These are phyloP conservation scores for Spiromastix sp. DNA, from an alignment of 2,329 filamentous ascomycete genomes.

Conservation along the genomic window DNA sequence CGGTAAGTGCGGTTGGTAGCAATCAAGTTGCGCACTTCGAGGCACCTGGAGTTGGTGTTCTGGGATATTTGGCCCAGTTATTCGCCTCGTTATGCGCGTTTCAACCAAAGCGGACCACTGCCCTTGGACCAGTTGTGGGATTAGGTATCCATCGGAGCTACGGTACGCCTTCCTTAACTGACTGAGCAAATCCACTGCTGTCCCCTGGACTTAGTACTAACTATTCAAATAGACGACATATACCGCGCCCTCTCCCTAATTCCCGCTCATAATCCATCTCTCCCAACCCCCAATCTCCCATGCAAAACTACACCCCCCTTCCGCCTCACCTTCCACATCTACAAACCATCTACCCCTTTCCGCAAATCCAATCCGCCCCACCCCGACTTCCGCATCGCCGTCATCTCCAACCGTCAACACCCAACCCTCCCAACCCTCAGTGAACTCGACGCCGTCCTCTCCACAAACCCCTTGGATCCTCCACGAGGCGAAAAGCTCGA, in stretches of 20 bases:
- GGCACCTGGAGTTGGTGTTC: constrained; percentile 14
- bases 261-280: constrained; percentile 34
- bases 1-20: neutral
- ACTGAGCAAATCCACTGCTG: too few relatives aligned
- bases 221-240: constrained; percentile 60
- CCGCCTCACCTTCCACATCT: constrained; percentile 68
- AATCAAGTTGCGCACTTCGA: neutral
- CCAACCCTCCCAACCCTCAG: constrained; percentile 62
- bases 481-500: constrained; percentile 40
- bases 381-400: constrained; percentile 76
- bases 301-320: constrained; percentile 43
- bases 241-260: constrained; percentile 69
- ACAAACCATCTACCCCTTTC: constrained; percentile 62
- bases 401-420: constrained; percentile 61
- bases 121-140: constrained; percentile 40
- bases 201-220: too few relatives aligned
- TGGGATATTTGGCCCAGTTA: constrained; percentile 22
- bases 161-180: constrained; percentile 26
- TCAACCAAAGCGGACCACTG: constrained; percentile 17
- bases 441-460: constrained; percentile 61
- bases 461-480: constrained; percentile 60
- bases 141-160: constrained; percentile 47
- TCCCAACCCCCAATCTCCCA: constrained; percentile 6
- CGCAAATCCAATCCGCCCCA: constrained; percentile 67
- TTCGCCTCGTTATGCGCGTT: constrained; percentile 24